Conservation (phyloP, 2,329 filamentous ascomycete species). For the Pyrenochaeta sp. region DNA sequence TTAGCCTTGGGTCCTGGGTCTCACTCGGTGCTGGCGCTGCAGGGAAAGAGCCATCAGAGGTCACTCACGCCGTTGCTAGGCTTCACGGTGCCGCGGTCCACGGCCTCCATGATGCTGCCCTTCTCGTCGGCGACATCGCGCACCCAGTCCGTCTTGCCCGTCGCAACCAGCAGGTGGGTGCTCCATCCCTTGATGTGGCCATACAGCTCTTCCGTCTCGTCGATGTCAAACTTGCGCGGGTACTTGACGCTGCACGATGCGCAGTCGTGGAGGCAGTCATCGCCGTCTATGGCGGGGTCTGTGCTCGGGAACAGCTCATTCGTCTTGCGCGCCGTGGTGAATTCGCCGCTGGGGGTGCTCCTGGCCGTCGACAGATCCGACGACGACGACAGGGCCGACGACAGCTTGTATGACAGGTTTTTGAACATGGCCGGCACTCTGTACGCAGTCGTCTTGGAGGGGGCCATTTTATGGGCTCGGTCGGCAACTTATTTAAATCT, state of each 20-base stretch:
- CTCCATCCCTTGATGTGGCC: constrained; percentile 86
- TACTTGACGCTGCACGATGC: constrained; percentile 79
- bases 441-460: constrained; percentile 35
- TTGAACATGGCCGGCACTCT: constrained; percentile 46
- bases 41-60: neutral
- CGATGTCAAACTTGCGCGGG: constrained; percentile 75
- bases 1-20: neutral
- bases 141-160: constrained; percentile 96
- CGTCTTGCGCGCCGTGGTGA: constrained; percentile 56
- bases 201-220: constrained; percentile 80
- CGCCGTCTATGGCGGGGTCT: constrained; percentile 79
- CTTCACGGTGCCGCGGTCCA: constrained; percentile 60
- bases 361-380: constrained; percentile 40
- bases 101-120: constrained; percentile 64
- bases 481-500: constrained; percentile 31
- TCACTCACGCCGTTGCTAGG: constrained; percentile 72
- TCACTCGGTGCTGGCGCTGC: neutral
- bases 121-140: constrained; percentile 84
- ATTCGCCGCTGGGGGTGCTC: constrained; percentile 51
- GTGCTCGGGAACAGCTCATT: constrained; percentile 75
- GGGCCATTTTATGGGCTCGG: constrained; percentile 24
- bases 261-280: constrained; percentile 90
- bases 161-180: constrained; percentile 89
- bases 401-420: constrained; percentile 48
- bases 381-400: constrained; percentile 37